A percentile compares a stretch with the other conserved stretches of the same genome.
Conservation (phyloP, 768 basidiomycete genomes). For the Tricholoma sp. region DNA sequence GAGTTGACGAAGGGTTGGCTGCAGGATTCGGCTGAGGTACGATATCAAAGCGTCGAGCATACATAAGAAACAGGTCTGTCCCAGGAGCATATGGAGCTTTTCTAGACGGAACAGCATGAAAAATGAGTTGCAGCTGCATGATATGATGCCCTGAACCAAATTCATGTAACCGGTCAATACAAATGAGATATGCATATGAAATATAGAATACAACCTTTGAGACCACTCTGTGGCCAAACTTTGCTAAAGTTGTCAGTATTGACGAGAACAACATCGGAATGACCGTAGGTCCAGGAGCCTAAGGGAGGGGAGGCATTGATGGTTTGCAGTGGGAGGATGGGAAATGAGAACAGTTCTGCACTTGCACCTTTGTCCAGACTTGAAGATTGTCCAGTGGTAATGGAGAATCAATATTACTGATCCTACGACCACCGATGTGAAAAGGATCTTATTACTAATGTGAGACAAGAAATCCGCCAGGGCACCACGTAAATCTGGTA, state of each 20-base stretch:
- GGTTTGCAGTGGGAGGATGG: not conserved
- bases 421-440: not conserved
- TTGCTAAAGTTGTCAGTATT: not conserved
- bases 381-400: not conserved
- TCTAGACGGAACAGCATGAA: not conserved
- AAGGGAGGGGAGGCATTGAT: not conserved
- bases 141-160: constrained; percentile 1
- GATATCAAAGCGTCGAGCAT: constrained; percentile 2
- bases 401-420: not conserved
- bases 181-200: not conserved
- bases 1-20: not conserved
- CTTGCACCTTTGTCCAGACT: constrained; percentile 1
- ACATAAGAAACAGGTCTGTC: not conserved
- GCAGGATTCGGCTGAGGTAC: constrained; percentile 1
- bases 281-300: not conserved
- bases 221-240: constrained; percentile 1
- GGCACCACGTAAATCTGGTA: not conserved
- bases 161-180: not conserved
- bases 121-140: not conserved
- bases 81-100: not conserved
- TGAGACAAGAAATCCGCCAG: not conserved
- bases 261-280: not conserved
- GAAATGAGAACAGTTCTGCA: not conserved
- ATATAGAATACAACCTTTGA: not conserved
- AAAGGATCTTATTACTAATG: not conserved